These are phyloP conservation scores for Lactifluus subvellereus DNA, from an alignment of 768 basidiomycete genomes.

Conservation along the genomic window DNA sequence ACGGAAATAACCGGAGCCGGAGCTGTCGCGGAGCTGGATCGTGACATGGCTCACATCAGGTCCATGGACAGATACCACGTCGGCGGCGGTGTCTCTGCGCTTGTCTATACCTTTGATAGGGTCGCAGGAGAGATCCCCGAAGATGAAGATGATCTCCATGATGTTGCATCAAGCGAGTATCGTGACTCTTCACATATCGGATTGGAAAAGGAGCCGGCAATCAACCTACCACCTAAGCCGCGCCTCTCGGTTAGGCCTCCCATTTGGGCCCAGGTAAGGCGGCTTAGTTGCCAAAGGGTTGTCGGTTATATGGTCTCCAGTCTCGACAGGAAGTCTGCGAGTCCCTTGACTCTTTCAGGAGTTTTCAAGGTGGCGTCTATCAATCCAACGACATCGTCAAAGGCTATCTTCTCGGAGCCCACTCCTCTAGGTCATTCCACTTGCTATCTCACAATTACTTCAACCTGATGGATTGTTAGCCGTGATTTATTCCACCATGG, in stretches of 20 bases:
- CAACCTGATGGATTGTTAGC: conserved; percentile 34
- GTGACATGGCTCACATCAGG: neutral
- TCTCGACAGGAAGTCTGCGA: conserved; percentile 84
- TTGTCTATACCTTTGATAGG: neutral
- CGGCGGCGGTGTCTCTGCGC: neutral
- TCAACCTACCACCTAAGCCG: conserved; percentile 24
- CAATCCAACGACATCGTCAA: conserved; percentile 51
- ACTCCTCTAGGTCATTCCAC: conserved; percentile 51
- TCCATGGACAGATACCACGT: neutral
- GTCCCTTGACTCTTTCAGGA: conserved; percentile 65
- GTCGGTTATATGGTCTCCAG: conserved; percentile 33
- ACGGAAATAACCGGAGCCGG: neutral
- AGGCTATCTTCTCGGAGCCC: conserved; percentile 73
- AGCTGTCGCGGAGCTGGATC: neutral
- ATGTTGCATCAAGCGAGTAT: neutral
- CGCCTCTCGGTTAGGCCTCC: conserved; percentile 31
- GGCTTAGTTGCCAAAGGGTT: neutral
- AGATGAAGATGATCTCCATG: neutral
- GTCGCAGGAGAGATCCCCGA: neutral
- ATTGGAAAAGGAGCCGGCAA: neutral
- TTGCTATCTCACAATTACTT: conserved; percentile 1
- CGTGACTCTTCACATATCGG: neutral
- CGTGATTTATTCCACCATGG: conserved; percentile 61
- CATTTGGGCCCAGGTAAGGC: conserved; percentile 43
- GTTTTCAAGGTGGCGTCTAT: conserved; percentile 80